Evolutionary conservation across 73 alveolate species (phyloP).

Genomic region (Paramecium pentaurelia): DNA sequence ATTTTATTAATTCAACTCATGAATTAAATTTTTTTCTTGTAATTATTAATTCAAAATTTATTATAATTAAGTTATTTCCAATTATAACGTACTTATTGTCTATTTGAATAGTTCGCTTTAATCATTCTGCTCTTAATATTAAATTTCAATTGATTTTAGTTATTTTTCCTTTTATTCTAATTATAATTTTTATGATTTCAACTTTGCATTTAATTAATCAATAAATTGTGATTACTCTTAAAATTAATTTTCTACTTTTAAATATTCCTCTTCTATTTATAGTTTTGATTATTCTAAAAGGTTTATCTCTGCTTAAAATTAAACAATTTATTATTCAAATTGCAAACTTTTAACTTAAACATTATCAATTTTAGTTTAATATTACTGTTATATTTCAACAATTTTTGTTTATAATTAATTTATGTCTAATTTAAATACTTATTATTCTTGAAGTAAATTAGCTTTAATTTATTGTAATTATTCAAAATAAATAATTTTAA

Average conservation of each 20-base stretch:
- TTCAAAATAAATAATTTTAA: not conserved
- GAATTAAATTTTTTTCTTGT: not conserved
- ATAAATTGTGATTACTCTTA: not conserved
- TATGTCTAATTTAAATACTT: not conserved
- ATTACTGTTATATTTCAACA: not conserved
- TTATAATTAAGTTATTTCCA: not conserved
- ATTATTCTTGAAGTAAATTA: not conserved
- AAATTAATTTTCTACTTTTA: not conserved
- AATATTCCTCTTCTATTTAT: not conserved
- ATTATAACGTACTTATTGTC: not conserved
- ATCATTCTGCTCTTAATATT: not conserved
- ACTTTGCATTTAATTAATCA: not conserved
- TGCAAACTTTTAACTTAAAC: not conserved
- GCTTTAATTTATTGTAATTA: not conserved
- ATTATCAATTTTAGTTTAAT: not conserved
- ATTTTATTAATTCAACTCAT: not conserved
- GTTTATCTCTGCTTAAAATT: not conserved
- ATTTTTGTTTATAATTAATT: not conserved
- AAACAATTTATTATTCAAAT: not conserved
- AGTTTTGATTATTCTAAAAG: not conserved
- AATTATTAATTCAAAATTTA: not conserved
- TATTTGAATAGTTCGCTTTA: not conserved
- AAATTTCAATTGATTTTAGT: not conserved
- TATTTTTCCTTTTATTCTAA: not conserved
- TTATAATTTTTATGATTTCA: not conserved